A percentile compares a stretch with the other conserved stretches of the same genome.
phyloP scores from a whole-genome alignment of 2,329 filamentous ascomycete species.

The Celoporthe dispersa region DNA sequence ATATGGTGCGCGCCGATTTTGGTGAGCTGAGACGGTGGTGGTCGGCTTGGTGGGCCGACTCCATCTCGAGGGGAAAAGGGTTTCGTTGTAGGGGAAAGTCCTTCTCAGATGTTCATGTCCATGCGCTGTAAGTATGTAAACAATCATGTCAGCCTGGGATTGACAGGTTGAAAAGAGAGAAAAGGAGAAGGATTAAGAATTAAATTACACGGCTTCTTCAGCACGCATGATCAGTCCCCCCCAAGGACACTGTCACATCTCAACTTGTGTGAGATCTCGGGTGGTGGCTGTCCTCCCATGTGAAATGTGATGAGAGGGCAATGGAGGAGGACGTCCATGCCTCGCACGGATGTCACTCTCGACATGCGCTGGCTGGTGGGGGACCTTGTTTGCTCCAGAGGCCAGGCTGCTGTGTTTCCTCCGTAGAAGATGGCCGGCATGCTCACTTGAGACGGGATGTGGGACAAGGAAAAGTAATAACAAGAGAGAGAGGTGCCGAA shows the following conservation, averaged over 20 bases:
- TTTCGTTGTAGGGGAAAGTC: neutral
- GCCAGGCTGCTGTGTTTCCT: neutral
- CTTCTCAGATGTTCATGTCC: neutral
- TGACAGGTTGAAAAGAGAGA: neutral
- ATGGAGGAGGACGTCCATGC: neutral
- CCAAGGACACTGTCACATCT: neutral
- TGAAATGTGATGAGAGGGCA: too few relatives aligned
- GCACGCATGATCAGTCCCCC: neutral
- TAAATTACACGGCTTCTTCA: neutral
- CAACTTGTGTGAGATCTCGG: neutral
- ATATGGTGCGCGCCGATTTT: conserved; percentile 6
- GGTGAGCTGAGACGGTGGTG: neutral
- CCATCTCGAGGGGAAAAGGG: neutral
- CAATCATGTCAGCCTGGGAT: neutral
- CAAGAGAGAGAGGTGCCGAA: neutral
- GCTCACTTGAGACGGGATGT: neutral
- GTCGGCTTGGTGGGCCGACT: neutral
- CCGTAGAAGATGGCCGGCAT: neutral
- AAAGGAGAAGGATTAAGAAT: neutral
- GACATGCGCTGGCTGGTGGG: too few relatives aligned
- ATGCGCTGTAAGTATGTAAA: neutral
- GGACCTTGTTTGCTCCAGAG: neutral
- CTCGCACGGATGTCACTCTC: neutral
- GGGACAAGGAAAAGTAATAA: neutral
- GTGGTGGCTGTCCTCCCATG: neutral